These are phyloP conservation scores for Umbelopsis sp. DNA, from an alignment of 371 early-diverging fungal genomes.

Conservation along the genomic window DNA sequence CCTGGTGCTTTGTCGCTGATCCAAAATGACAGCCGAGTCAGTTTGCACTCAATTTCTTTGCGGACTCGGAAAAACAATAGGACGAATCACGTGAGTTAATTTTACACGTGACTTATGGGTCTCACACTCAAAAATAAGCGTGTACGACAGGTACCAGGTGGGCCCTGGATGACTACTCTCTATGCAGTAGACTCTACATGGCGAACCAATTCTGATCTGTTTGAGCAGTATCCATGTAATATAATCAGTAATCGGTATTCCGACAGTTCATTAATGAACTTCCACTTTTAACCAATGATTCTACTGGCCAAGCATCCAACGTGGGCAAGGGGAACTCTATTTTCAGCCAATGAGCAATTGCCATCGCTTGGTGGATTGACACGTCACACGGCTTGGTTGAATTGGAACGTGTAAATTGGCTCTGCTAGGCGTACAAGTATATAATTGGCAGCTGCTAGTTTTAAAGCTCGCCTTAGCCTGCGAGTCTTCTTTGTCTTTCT, in stretches of 20 bases:
- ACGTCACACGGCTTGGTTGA: constrained; percentile 3
- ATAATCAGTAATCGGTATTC: no score
- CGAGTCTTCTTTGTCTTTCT: constrained; percentile 12
- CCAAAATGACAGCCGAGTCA: neutral
- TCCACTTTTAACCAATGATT: no score
- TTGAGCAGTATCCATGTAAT: no score
- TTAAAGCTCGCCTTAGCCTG: neutral
- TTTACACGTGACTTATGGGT: neutral
- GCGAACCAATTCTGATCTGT: no score
- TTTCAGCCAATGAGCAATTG: constrained; percentile 11
- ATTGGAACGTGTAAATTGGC: neutral
- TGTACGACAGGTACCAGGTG: neutral
- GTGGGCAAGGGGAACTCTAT: constrained; percentile 4
- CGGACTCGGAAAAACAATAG: neutral
- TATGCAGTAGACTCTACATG: no score
- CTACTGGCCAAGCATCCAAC: neutral
- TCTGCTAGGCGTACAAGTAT: neutral
- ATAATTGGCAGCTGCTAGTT: constrained; percentile 6
- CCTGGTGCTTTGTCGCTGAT: neutral
- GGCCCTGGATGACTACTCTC: neutral
- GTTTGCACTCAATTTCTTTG: no score
- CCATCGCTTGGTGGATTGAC: constrained; percentile 12
- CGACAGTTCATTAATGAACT: no score
- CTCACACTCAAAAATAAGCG: neutral
- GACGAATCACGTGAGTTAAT: neutral